phyloP scores from a whole-genome alignment of 2,329 filamentous ascomycete genomes.

The Pseudogymnoascus sp. region DNA sequence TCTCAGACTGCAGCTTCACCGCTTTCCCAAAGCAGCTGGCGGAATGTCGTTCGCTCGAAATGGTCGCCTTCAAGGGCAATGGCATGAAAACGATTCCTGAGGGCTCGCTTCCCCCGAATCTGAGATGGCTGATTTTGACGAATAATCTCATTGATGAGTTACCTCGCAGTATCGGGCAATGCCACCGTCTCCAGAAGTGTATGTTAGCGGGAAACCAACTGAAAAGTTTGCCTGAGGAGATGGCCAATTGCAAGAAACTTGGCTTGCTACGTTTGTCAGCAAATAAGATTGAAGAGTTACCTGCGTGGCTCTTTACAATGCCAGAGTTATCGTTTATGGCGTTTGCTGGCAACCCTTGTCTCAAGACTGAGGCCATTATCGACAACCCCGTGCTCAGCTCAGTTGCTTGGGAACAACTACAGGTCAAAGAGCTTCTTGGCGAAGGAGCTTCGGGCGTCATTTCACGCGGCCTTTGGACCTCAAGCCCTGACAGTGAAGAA shows the following conservation, averaged over 20 bases:
- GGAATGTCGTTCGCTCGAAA: slow-evolving; percentile 39
- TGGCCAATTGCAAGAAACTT: slow-evolving; percentile 38
- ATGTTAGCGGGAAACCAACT: slow-evolving; percentile 43
- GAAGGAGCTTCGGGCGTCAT: slow-evolving; percentile 42
- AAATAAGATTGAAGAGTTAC: slow-evolving; percentile 35
- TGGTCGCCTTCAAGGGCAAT: slow-evolving; percentile 43
- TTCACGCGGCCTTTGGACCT: slow-evolving; percentile 33
- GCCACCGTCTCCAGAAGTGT: slow-evolving; percentile 39
- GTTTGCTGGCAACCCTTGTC: slow-evolving; percentile 41
- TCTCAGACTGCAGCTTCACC: slow-evolving; percentile 39
- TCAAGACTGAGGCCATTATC: slow-evolving; percentile 12
- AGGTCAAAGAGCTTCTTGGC: slow-evolving; percentile 35
- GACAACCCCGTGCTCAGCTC: slow-evolving; percentile 28
- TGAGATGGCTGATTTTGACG: slow-evolving; percentile 43
- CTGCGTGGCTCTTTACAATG: slow-evolving; percentile 37
- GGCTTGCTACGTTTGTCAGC: slow-evolving; percentile 38
- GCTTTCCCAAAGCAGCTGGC: slow-evolving; percentile 37
- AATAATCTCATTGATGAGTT: slow-evolving; percentile 36
- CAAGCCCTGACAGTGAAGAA: slow-evolving; percentile 18
- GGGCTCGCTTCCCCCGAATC: slow-evolving; percentile 33
- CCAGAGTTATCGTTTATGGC: slow-evolving; percentile 41
- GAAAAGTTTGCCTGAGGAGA: slow-evolving; percentile 32
- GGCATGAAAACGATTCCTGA: slow-evolving; percentile 37
- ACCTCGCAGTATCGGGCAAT: slow-evolving; percentile 37
- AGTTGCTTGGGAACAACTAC: slow-evolving; percentile 36